Evolutionary conservation across 306 rosid genomes (phyloP), one percentile per base, ranked within the genome.

Genomic region (Betula pendula): DNA sequence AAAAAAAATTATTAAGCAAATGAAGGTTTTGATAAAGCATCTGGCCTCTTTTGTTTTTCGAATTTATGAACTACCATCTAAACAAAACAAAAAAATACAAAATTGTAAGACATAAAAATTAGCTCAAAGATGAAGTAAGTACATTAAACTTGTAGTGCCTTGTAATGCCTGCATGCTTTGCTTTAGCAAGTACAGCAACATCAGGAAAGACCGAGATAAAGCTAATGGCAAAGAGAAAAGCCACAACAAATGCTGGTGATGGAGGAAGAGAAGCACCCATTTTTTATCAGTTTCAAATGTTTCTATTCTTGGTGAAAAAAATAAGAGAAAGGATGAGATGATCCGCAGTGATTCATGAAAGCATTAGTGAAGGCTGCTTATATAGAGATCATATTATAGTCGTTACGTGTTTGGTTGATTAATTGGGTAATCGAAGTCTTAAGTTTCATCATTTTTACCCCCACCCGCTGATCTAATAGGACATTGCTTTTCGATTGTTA

Each of bases 131-230:
- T 35, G 17, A 20, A 44, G 31, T 31, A 63, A 88, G 12, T 81
- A 89, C 94, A 43, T 89, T 60, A 68, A 89, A 91, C 3, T 68
- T 84, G 88, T 89, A 91, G 85, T 80, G 90, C 80, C 94, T 83
- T 69, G 92, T 91, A 71, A 87, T 73, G 3, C 89, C 51, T 79
- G 67, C 76, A 70, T 76, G 79, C 2, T 71, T 72, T 62, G 85
- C 79, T 81, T 89, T 50, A 59, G 88, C 84, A 15, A n/a, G n/a
- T n/a, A 67, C 27, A 79, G 79, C 77, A 80, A 27, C n/a, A 66
- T 60, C 19, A 65, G 89, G 81, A 44, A 78, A 76, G 67, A 60
- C 62, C 20, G 44, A 71, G 19, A 89, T 48, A 72, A 84, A 72
- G 75, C 17, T 63, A 47, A 85, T 70, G 80, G 75, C 80, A 63